Evolutionary conservation across 345 rosid species (phyloP), one percentile per base, ranked within the genome.

Genomic region (Linum tenue): DNA sequence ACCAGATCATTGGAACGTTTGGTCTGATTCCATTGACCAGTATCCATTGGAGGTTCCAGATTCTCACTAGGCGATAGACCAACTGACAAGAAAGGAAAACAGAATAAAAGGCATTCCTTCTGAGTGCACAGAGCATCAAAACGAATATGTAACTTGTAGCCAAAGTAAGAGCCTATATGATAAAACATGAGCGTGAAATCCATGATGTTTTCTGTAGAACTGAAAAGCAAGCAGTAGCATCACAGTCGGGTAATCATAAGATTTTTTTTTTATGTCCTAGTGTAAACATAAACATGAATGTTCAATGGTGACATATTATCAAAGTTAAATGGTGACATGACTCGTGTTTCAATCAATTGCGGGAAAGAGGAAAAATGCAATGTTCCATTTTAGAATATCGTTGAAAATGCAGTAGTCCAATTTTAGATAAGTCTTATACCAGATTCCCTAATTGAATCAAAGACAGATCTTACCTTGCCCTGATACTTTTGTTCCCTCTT

Each of bases 401-500:
- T n/a, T n/a, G n/a, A n/a, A n/a, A n/a, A n/a, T n/a, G n/a, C n/a
- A n/a, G n/a, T n/a, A n/a, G n/a, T n/a, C n/a, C n/a, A n/a, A n/a
- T n/a, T n/a, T n/a, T 56, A 86, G 35, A 90, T 73, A 64, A 88
- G 77, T 67, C 85, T 88, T 64, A 90, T 77, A 4, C 92, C 95
- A 53, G 78, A 81, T 64, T 83, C 86, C 69, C 85, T 81, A 22
- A 90, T 67, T 35, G 92, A 90, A 79, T 90, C 92, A 50, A 90
- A 65, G 7, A 90, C 89, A 37, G 92, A 95, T 65, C 86, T 90
- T 15, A 90, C 85, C 73, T 94, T 90, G 42, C 95, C 96, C 31
- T 94, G 99, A 65, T 48, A 48, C 53, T 48, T 48, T 15, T 48
- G 53, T 48, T 48, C 53, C 53, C 53, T 48, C 53, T 48, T 88